Evolutionary conservation across 1,284 basidiomycete species (phyloP).

Genomic region (Trichosporon sp.): DNA sequence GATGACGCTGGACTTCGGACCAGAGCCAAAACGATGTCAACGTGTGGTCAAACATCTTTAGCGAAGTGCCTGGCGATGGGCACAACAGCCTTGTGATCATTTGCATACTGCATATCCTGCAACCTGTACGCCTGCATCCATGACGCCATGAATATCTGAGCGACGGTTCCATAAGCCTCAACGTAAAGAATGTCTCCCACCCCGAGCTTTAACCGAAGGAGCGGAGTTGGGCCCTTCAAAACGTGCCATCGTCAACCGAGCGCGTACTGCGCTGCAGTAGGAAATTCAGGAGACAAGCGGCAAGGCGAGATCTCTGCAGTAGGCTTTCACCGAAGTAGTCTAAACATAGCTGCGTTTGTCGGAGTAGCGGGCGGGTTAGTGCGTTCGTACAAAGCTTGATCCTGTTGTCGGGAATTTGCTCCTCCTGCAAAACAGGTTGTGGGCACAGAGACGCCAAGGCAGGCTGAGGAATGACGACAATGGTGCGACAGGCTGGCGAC

Average conservation of each 20-base stretch:
- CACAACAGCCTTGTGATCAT: not conserved
- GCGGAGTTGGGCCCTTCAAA: not conserved
- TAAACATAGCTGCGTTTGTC: not conserved
- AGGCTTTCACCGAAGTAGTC: not conserved
- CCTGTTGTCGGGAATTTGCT: too few relatives aligned
- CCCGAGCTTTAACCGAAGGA: not conserved
- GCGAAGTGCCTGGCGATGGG: conserved; percentile 7
- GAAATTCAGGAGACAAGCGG: too few relatives aligned
- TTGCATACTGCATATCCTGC: too few relatives aligned
- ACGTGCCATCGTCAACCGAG: too few relatives aligned
- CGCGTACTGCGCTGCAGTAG: too few relatives aligned
- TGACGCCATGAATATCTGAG: not conserved
- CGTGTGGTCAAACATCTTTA: not conserved
- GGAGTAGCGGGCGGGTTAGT: too few relatives aligned
- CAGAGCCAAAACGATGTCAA: conserved; percentile 1
- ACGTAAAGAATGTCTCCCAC: not conserved
- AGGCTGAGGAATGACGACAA: not conserved
- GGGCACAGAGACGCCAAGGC: too few relatives aligned
- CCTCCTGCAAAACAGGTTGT: too few relatives aligned
- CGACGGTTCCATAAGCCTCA: not conserved
- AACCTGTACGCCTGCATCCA: not conserved
- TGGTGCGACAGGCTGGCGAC: not conserved
- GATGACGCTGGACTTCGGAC: not conserved
- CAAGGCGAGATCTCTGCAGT: too few relatives aligned
- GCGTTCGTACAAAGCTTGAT: too few relatives aligned